Evolutionary conservation across 176 grass and related monocot species (phyloP).

Genomic region (Bromus sterilis): DNA sequence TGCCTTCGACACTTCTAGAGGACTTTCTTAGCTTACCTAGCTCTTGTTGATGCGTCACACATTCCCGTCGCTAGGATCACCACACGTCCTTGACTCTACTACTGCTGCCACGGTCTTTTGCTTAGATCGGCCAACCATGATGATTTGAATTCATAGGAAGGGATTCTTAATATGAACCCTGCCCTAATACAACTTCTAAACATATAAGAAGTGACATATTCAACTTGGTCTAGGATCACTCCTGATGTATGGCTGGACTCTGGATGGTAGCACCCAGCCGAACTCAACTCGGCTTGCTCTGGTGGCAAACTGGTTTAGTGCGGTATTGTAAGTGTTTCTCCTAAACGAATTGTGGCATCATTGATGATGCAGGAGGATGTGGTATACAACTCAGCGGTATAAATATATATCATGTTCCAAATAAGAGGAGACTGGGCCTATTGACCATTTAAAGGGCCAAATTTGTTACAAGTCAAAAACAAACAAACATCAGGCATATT

Average conservation of each 20-base stretch:
- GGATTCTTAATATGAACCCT: not conserved
- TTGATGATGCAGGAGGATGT: not conserved
- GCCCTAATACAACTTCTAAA: not conserved
- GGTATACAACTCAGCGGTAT: not conserved
- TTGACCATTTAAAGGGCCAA: not conserved
- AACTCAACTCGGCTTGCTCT: not conserved
- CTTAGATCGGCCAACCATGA: not conserved
- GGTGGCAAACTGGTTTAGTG: not conserved
- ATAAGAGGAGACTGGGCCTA: not conserved
- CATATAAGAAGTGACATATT: not conserved
- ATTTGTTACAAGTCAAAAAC: not conserved
- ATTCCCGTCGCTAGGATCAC: not conserved
- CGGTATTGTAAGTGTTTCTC: not conserved
- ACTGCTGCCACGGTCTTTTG: not conserved
- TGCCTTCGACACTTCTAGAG: not conserved
- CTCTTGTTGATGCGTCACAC: not conserved
- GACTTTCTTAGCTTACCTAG: not conserved
- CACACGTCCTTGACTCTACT: not conserved
- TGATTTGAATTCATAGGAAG: not conserved
- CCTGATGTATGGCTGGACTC: not conserved
- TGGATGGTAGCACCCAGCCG: not conserved
- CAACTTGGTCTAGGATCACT: not conserved
- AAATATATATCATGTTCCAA: not conserved
- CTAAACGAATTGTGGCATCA: not conserved
- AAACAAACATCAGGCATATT: slow-evolving; percentile 1